Conservation (phyloP, 208 protist genomes). For the Tritrichomonas foetus region DNA sequence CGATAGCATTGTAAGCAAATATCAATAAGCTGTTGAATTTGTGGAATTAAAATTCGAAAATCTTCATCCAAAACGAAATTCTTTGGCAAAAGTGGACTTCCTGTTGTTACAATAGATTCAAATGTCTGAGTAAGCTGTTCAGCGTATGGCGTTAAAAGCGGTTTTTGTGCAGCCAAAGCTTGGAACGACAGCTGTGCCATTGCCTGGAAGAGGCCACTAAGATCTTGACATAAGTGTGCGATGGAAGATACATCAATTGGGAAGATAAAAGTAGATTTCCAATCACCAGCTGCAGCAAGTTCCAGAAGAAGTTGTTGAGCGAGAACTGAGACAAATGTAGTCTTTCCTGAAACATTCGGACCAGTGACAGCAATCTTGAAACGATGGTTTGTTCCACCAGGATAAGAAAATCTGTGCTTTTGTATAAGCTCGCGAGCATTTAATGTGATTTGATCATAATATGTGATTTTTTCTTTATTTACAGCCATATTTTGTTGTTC, state of each 20-base stretch:
- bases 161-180: not conserved
- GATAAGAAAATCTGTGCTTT: not conserved
- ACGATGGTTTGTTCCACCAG: not conserved
- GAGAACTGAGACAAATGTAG: not conserved
- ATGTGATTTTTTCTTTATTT: not conserved
- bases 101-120: not conserved
- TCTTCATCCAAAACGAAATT: not conserved
- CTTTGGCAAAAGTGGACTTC: not conserved
- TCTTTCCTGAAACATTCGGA: not conserved
- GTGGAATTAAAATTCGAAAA: not conserved
- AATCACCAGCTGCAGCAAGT: not conserved
- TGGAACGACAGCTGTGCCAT: not conserved
- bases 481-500: not conserved
- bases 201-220: not conserved
- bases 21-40: not conserved
- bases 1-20: not conserved
- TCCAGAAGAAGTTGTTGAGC: not conserved
- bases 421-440: not conserved
- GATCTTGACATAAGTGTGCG: not conserved
- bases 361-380: not conserved
- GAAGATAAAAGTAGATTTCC: conserved; percentile 18
- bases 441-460: not conserved
- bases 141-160: not conserved
- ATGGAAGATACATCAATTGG: not conserved
- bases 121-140: not conserved